phyloP scores from a whole-genome alignment of 2,329 filamentous ascomycete species.

The Aplosporella prunicola region DNA sequence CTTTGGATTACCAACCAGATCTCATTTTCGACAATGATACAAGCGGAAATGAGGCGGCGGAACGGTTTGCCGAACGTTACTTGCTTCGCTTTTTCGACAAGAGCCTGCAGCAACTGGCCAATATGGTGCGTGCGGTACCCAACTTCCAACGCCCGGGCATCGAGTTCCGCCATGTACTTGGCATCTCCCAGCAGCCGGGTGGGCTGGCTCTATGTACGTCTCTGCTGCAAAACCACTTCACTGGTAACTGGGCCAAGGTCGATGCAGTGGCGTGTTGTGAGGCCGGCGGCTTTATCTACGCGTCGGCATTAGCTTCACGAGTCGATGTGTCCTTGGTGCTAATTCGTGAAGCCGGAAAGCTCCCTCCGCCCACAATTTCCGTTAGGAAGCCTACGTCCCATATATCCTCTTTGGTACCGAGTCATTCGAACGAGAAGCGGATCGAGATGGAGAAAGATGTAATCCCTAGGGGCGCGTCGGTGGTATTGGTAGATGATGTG shows the following conservation, averaged over 20 bases:
- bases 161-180: conserved; percentile 50
- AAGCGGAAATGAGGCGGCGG: conserved; percentile 30
- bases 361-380: conserved; percentile 48
- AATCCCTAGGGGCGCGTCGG: conserved; percentile 31
- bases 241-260: conserved; percentile 39
- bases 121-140: conserved; percentile 42
- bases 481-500: conserved; percentile 54
- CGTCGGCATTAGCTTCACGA: conserved; percentile 38
- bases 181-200: conserved; percentile 42
- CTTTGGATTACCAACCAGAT: conserved; percentile 30
- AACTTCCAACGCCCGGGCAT: conserved; percentile 45
- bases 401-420: conserved; percentile 39
- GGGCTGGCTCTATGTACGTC: conserved; percentile 44
- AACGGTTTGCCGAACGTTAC: conserved; percentile 32
- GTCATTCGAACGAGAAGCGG: conserved; percentile 19
- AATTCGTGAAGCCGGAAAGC: conserved; percentile 49
- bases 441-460: conserved; percentile 44
- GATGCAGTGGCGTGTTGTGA: conserved; percentile 45
- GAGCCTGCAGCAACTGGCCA: conserved; percentile 37
- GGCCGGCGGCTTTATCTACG: conserved; percentile 48
- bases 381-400: conserved; percentile 41
- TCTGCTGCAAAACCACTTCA: conserved; percentile 40
- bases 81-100: conserved; percentile 40
- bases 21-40: conserved; percentile 45
- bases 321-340: conserved; percentile 38